Percentiles rank a stretch among this genome's conserved stretches.
Conservation (phyloP, 495 filamentous ascomycete genomes). For the Tuber brumale region DNA sequence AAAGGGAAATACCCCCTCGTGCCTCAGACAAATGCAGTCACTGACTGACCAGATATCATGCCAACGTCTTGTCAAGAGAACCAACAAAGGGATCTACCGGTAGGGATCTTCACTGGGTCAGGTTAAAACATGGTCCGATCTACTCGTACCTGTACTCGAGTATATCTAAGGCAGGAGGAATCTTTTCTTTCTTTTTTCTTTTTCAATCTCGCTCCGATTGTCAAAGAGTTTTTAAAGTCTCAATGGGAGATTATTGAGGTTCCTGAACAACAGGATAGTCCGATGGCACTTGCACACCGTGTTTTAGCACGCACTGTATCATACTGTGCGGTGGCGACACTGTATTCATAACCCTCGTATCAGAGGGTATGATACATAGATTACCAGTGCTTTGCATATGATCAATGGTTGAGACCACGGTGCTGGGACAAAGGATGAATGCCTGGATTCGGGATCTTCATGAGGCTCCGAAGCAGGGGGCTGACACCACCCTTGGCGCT, state of each 20-base stretch:
- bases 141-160: too few relatives aligned
- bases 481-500: neutral
- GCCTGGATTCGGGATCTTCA: neutral
- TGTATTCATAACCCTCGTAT: neutral
- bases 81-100: too few relatives aligned
- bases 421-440: neutral
- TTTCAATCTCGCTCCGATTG: neutral
- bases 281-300: neutral
- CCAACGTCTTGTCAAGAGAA: neutral
- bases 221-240: neutral
- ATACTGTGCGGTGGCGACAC: neutral
- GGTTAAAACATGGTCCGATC: neutral
- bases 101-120: neutral
- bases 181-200: too few relatives aligned
- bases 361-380: neutral
- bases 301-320: neutral
- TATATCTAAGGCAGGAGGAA: neutral
- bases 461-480: neutral
- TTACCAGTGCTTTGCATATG: neutral
- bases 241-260: neutral
- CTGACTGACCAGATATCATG: neutral
- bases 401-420: neutral
- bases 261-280: neutral
- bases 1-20: neutral
- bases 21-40: neutral